These are phyloP conservation scores for Kandelia obovata DNA, from an alignment of 345 rosid species.

Conservation along the genomic window DNA sequence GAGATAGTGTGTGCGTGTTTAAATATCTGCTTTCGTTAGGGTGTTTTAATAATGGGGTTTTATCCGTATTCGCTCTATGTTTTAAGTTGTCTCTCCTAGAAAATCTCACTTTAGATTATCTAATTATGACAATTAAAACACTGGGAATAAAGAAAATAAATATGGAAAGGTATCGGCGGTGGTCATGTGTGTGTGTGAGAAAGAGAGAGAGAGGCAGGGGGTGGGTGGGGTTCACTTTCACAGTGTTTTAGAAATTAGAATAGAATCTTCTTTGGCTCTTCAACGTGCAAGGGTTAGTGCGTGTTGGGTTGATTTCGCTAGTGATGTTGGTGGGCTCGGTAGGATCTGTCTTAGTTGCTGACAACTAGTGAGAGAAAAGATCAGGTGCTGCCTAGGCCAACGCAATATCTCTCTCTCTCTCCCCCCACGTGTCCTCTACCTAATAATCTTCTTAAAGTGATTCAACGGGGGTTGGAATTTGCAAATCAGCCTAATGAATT, in stretches of 20 bases:
- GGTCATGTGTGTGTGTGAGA: constrained; percentile 40
- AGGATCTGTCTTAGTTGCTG: constrained; percentile 47
- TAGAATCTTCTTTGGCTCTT: constrained; percentile 54
- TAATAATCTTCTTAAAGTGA: too few species aligned
- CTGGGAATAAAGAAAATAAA: constrained; percentile 2
- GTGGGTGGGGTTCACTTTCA: constrained; percentile 45
- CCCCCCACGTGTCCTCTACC: too few species aligned
- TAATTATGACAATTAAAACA: constrained; percentile 9
- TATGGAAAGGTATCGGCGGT: constrained; percentile 36
- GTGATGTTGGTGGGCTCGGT: constrained; percentile 44
- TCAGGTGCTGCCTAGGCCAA: background rate
- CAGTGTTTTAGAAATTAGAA: constrained; percentile 44
- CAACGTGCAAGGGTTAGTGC: constrained; percentile 21
- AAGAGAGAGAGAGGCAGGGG: constrained; percentile 14
- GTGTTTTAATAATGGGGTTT: background rate
- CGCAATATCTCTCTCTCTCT: background rate
- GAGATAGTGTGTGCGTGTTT: background rate
- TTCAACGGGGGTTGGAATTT: too few species aligned
- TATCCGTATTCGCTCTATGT: constrained; percentile 43
- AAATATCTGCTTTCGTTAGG: background rate
- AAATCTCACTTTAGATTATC: constrained; percentile 26
- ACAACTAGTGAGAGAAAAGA: constrained; percentile 36
- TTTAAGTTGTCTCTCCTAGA: constrained; percentile 58
- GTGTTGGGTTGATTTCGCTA: constrained; percentile 18
- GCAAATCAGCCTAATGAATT: too few species aligned